Evolutionary conservation across 768 basidiomycete genomes (phyloP), one percentile per base, ranked within the genome.

Genomic region (Tulasnella sp.): DNA sequence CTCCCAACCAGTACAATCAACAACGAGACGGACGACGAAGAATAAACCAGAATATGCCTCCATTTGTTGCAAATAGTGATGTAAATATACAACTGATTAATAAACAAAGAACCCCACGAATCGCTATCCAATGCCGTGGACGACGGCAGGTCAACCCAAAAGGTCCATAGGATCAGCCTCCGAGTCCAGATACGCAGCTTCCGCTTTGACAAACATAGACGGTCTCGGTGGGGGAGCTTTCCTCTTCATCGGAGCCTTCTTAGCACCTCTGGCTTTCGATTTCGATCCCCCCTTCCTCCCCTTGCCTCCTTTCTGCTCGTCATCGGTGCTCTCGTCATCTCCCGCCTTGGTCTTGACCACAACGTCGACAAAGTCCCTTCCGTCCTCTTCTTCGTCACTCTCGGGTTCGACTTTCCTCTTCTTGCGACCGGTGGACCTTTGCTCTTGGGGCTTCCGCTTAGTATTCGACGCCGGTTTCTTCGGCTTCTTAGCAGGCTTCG

Each of bases 161-260:
- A 67, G 42, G 22, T 67, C 66, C 39, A 67, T 39, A 41, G 66
- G 66, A 42, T 67, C 66, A 8, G 66, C 66, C 36, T 67, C 66
- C 16, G 39, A 40, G 39, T 67, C 39, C 39, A 67, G 26, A n/a
- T 67, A 29, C 37, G 66, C 66, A 14, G 34, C 66, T 8, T 40
- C 39, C 39, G 66, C 66, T 41, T 42, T 39, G 26, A 42, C 66
- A 19, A 67, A 67, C 66, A 67, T 67, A 12, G 66, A 67, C 39
- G 37, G 37, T 29, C 66, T 39, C 29, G 66, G 66, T n/a, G 66
- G 35, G 37, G 66, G 66, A 22, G 37, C 35, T 26, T 67, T 67
- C 66, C 42, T 67, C 66, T 40, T 67, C 35, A 37, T 26, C 3
- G 29, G 5, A 14, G 66, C 66, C 19, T 19, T 19, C 66, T 36